Conservation (phyloP, 495 filamentous ascomycete genomes). For the Aspergillus funiculosus region DNA sequence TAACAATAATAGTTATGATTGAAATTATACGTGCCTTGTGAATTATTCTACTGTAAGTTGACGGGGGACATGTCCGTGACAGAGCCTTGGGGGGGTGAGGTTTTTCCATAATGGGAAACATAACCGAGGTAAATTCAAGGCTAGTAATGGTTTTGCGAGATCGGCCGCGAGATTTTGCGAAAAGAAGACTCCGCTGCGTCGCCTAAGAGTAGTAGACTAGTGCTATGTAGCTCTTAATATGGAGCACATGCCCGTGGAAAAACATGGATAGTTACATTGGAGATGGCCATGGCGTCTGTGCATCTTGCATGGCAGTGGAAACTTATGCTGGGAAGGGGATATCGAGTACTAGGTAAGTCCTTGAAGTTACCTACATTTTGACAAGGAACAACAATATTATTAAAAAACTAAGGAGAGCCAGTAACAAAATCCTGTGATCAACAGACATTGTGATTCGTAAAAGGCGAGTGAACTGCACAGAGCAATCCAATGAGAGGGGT, state of each 20-base stretch:
- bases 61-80: too few relatives aligned
- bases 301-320: conserved; percentile 3
- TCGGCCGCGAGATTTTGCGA: too few relatives aligned
- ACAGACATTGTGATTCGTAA: conserved; percentile 18
- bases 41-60: too few relatives aligned
- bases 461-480: conserved; percentile 9
- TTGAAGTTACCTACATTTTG: conserved; percentile 4
- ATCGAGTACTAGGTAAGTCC: too few relatives aligned
- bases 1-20: too few relatives aligned
- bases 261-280: background rate
- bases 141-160: conserved; percentile 4
- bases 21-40: too few relatives aligned
- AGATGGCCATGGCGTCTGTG: background rate
- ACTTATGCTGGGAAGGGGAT: conserved; percentile 3
- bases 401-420: conserved; percentile 3
- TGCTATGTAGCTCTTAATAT: background rate
- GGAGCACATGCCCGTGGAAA: background rate
- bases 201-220: too few relatives aligned
- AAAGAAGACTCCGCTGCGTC: background rate
- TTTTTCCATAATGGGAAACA: conserved; percentile 27
- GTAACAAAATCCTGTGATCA: conserved; percentile 12
- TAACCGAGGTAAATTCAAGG: too few relatives aligned
- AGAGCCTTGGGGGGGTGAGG: conserved; percentile 10
- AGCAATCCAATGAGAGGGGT: conserved; percentile 15
- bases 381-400: background rate